A percentile compares a stretch with the other conserved stretches of the same genome.
Conservation (phyloP, 805 yeast genomes). For the Yamadazyma sp. region DNA sequence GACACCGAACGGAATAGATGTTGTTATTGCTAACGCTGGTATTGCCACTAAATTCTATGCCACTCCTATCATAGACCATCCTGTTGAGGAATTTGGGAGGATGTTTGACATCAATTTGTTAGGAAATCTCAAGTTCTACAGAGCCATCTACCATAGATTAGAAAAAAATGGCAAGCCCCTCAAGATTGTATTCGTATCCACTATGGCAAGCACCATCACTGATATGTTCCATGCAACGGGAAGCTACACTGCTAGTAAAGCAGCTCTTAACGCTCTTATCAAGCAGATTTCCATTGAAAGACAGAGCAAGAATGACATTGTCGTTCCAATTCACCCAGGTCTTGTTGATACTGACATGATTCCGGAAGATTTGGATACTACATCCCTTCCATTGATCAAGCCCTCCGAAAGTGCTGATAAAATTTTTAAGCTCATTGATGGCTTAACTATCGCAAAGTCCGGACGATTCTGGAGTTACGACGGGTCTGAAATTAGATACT, state of each 20-base stretch:
- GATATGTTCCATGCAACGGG: neutral
- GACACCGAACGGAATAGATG: constrained; percentile 33
- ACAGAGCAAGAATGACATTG: constrained; percentile 1
- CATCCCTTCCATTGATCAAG: neutral
- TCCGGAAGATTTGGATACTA: constrained; percentile 1
- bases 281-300: constrained; percentile 24
- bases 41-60: neutral
- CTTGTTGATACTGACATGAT: constrained; percentile 35
- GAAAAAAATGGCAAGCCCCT: too few species aligned
- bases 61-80: neutral
- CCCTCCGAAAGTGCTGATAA: constrained; percentile 8
- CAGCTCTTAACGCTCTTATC: constrained; percentile 30
- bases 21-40: constrained; percentile 33
- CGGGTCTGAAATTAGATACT: constrained; percentile 9
- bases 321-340: constrained; percentile 36
- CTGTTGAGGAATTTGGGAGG: neutral
- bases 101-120: constrained; percentile 1
- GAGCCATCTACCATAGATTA: neutral
- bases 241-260: constrained; percentile 36
- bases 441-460: constrained; percentile 6
- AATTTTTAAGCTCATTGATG: constrained; percentile 6
- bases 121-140: constrained; percentile 4
- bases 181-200: constrained; percentile 13
- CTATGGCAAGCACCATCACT: constrained; percentile 12
- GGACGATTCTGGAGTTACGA: constrained; percentile 9